phyloP scores from a whole-genome alignment of 176 grass and related monocot genomes.

The Cenchrus purpureus region DNA sequence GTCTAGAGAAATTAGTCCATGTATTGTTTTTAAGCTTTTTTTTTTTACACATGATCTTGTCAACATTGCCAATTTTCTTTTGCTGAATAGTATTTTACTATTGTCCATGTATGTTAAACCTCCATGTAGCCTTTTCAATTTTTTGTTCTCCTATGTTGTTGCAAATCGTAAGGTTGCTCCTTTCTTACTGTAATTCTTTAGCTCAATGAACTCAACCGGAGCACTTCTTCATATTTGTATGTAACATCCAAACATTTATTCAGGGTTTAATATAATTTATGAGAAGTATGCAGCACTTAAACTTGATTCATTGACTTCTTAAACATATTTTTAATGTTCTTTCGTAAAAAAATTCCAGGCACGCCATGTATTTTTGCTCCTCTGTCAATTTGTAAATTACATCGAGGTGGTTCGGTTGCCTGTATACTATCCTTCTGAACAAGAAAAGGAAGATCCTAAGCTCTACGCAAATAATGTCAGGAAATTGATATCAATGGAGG shows the following conservation, averaged over 20 bases:
- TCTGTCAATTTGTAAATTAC: conserved; percentile 91
- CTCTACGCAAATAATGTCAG: conserved; percentile 79
- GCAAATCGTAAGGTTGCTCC: not conserved
- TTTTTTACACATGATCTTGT: not conserved
- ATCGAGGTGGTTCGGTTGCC: conserved; percentile 84
- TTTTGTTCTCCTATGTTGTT: not conserved
- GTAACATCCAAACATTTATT: conserved; percentile 11
- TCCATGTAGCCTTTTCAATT: not conserved
- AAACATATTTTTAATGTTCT: conserved; percentile 14
- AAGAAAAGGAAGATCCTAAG: conserved; percentile 88
- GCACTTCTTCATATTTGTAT: not conserved
- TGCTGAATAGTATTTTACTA: not conserved
- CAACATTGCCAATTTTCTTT: not conserved
- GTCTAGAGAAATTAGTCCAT: conserved; percentile 2
- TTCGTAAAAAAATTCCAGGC: conserved; percentile 56
- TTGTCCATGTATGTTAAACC: conserved; percentile 5
- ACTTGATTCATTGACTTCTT: conserved; percentile 13
- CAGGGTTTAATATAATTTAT: not conserved
- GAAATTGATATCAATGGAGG: conserved; percentile 78
- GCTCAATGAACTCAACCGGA: not conserved
- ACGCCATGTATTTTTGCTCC: conserved; percentile 87
- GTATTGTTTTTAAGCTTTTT: not conserved
- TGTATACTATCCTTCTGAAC: conserved; percentile 83
- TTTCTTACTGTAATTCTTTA: conserved; percentile 11
- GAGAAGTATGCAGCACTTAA: conserved; percentile 15